Percentiles rank a stretch among this genome's conserved stretches.
Conservation (phyloP, 352 stramenopile species). For the Stramenopiles sp. region DNA sequence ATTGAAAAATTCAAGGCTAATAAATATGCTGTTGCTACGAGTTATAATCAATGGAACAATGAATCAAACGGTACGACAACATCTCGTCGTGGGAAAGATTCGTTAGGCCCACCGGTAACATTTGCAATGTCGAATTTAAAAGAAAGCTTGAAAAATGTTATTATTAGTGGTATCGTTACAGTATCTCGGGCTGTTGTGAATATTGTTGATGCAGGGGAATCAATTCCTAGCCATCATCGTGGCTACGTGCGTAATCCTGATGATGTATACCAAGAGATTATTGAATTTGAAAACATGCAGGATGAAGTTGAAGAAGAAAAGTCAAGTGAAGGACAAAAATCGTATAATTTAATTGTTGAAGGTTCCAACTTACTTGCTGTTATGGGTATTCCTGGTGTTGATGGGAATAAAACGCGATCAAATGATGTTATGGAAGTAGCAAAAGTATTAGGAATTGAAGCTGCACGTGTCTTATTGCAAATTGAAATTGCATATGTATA, state of each 20-base stretch:
- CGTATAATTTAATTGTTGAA: conserved; percentile 93
- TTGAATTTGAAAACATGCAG: neutral
- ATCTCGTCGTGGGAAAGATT: neutral
- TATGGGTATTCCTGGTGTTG: conserved; percentile 88
- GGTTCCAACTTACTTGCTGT: conserved; percentile 91
- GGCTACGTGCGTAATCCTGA: neutral
- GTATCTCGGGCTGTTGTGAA: conserved; percentile 3
- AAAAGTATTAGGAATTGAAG: conserved; percentile 90
- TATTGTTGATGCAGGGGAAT: neutral
- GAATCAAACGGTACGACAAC: neutral
- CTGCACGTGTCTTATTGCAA: conserved; percentile 81
- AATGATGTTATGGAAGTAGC: conserved; percentile 97
- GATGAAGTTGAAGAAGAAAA: neutral
- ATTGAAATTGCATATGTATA: conserved; percentile 96
- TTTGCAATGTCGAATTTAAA: conserved; percentile 6
- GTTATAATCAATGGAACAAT: too few relatives aligned
- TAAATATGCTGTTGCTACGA: too few relatives aligned
- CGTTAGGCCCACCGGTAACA: neutral
- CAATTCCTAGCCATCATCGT: neutral
- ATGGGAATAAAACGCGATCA: conserved; percentile 78
- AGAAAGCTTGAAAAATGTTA: conserved; percentile 6
- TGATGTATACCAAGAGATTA: neutral
- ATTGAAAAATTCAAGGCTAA: conserved; percentile 1
- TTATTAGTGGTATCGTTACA: conserved; percentile 5
- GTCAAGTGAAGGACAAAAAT: conserved; percentile 14